A percentile compares a stretch with the other conserved stretches of the same genome.
Evolutionary conservation across 192 early-diverging fungal genomes (phyloP).

Genomic region (Coemansia sp.): DNA sequence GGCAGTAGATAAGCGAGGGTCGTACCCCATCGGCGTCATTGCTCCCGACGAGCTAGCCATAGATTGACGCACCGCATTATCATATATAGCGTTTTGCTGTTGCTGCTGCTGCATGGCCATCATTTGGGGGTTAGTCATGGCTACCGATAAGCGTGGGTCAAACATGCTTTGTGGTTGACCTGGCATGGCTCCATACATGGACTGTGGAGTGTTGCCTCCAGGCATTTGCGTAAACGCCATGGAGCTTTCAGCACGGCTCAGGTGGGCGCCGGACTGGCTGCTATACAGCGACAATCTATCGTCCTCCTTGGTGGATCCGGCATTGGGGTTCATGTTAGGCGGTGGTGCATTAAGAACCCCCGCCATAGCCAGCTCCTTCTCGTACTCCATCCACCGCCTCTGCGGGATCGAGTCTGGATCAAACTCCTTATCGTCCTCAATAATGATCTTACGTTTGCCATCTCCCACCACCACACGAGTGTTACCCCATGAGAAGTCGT

Average conservation of each 20-base stretch:
- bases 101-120: constrained; percentile 38
- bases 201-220: constrained; percentile 12
- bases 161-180: constrained; percentile 1
- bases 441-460: constrained; percentile 62
- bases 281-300: constrained; percentile 29
- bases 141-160: constrained; percentile 40
- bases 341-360: constrained; percentile 39
- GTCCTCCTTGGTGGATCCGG: constrained; percentile 21
- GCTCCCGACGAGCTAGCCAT: constrained; percentile 7
- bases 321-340: constrained; percentile 54
- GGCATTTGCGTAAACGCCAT: constrained; percentile 35
- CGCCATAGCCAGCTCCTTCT: constrained; percentile 59
- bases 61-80: constrained; percentile 11
- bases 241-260: constrained; percentile 41
- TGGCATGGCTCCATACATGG: constrained; percentile 37
- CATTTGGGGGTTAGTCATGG: constrained; percentile 45
- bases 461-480: constrained; percentile 80
- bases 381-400: constrained; percentile 85
- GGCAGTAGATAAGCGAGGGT: constrained; percentile 35
- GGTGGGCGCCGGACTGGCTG: constrained; percentile 56
- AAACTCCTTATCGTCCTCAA: constrained; percentile 75
- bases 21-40: constrained; percentile 8
- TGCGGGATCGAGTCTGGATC: constrained; percentile 82
- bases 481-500: constrained; percentile 98
- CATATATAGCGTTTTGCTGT: constrained; percentile 24